Base-by-base conservation (phyloP, 2,329 filamentous ascomycete species). In the Aureobasidium musti region DNA sequence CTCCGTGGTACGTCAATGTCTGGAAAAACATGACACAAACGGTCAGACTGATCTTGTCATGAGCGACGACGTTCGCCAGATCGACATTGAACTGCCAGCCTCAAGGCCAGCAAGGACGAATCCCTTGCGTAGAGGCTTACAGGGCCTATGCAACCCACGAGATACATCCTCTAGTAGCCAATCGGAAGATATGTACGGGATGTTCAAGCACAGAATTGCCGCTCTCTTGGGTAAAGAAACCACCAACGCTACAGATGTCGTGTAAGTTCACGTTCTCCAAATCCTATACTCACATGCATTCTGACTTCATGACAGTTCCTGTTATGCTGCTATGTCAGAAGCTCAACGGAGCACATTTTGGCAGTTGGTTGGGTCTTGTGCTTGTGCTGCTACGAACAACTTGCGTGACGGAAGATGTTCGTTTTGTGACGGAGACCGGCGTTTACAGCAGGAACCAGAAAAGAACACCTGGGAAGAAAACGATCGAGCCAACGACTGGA, bases 401-500 rank as follows among this genome's bases (percentile, higher is more conserved):
- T 41, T 66, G 6, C 23, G 43, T 14, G 35, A 47, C 35, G 56
- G 49, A 41, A 61, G 21, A 43, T 68, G 67, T 33, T 47, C 26
- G n/a, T 14, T 50, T 1, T 68, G 63, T 49, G 19, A 66, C n/a
- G 41, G 50, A 19, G 30, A 66, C 13, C 45, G 26, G 8, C 43
- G 56, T 35, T 50, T 66, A 33, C 41, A 23, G 5, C 28, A 49
- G 30, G 52, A 61, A n/a, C 39, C 49, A 21, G 23, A 49, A 11
- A 54, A 50, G 4, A 47, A 49, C 28, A 56, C 57, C 3, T 67
- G 65, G 60, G 61, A 68, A 23, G 61, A 68, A 7, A 52, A 45
- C 26, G 23, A 53, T 28, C 47, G 54, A 52, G 47, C n/a, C 3
- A 71, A 74, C 21, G 73, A 75, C 30, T 78, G 76, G 75, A 77